Evolutionary conservation across 2,329 filamentous ascomycete genomes (phyloP).

Genomic region (Pestalotiopsis sp.): DNA sequence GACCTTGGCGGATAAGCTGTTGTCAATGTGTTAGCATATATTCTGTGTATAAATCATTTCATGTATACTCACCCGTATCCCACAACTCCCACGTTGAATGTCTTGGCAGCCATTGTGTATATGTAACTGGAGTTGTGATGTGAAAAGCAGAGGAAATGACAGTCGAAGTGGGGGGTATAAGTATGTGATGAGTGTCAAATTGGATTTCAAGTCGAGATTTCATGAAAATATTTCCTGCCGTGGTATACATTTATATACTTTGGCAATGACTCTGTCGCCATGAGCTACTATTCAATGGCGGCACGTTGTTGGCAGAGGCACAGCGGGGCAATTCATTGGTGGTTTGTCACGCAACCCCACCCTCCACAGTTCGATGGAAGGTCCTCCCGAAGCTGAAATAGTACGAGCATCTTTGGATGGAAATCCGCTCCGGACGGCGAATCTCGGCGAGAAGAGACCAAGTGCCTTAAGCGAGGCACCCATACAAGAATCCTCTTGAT

Average conservation of each 20-base stretch:
- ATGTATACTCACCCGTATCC: slow-evolving; percentile 50
- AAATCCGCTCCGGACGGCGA: background rate
- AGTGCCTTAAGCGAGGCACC: background rate
- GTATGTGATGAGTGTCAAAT: background rate
- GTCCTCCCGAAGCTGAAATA: slow-evolving; percentile 8
- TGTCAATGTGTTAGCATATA: slow-evolving; percentile 18
- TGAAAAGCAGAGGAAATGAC: background rate
- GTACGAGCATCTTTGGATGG: background rate
- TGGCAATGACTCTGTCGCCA: background rate
- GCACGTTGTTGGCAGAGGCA: background rate
- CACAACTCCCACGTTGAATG: slow-evolving; percentile 53
- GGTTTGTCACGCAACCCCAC: slow-evolving; percentile 9
- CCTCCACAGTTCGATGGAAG: background rate
- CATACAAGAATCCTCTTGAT: background rate
- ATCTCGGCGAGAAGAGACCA: background rate
- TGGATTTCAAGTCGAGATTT: background rate
- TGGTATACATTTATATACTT: background rate
- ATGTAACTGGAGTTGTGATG: slow-evolving; percentile 10
- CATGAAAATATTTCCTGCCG: background rate
- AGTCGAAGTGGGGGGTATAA: background rate
- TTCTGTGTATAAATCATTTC: background rate
- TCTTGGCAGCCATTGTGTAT: slow-evolving; percentile 30
- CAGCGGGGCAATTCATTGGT: background rate
- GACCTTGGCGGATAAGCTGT: slow-evolving; percentile 68
- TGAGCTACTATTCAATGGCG: slow-evolving; percentile 5